Percentiles rank a stretch among this genome's conserved stretches.
Evolutionary conservation across 1,139 yeast genomes (phyloP).

Genomic region (Pichia sp.): DNA sequence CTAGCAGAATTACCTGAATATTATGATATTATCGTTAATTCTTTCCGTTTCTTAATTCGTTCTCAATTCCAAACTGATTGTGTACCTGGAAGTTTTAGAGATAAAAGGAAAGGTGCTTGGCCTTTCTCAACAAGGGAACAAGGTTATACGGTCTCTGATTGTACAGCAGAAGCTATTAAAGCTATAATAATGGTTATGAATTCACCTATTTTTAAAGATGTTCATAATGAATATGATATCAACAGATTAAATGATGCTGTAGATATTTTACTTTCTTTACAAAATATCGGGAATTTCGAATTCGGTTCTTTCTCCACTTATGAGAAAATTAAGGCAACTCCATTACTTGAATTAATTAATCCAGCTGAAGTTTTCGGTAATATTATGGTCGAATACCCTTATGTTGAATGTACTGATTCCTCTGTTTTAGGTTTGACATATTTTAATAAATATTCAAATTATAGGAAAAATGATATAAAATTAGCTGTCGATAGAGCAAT

Average conservation of each 20-base stretch:
- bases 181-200: conserved; percentile 89
- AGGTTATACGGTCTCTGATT: conserved; percentile 94
- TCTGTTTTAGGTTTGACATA: conserved; percentile 82
- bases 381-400: conserved; percentile 97
- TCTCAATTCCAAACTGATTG: conserved; percentile 84
- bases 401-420: conserved; percentile 96
- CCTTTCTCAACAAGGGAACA: conserved; percentile 94
- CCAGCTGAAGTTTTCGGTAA: conserved; percentile 98
- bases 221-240: conserved; percentile 45
- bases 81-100: conserved; percentile 73
- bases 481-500: conserved; percentile 68
- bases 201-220: conserved; percentile 43
- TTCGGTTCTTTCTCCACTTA: conserved; percentile 92
- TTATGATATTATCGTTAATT: conserved; percentile 51
- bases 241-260: conserved; percentile 58
- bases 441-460: conserved; percentile 58
- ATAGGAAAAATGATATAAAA: conserved; percentile 58
- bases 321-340: conserved; percentile 78
- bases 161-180: conserved; percentile 93
- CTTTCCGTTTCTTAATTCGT: conserved; percentile 65
- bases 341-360: conserved; percentile 66
- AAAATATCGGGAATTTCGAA: conserved; percentile 73
- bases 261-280: conserved; percentile 61
- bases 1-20: conserved; percentile 65
- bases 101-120: conserved; percentile 87